Conservation (phyloP, 148 eudicot genomes). For the Fagopyrum homotropicum region DNA sequence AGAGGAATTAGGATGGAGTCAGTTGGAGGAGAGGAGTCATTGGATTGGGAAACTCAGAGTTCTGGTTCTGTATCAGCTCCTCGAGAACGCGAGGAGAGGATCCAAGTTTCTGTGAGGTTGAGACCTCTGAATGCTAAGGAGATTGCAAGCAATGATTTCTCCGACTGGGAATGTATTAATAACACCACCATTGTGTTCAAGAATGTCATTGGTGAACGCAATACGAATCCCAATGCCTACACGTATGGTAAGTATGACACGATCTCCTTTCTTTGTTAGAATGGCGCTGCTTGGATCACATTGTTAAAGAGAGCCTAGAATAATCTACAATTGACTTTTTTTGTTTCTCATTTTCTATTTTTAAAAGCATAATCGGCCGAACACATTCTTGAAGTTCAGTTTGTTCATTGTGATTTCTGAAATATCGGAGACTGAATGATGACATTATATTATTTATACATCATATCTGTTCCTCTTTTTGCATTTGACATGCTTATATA, state of each 20-base stretch:
- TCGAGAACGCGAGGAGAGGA: conserved; percentile 52
- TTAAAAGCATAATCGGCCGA: neutral
- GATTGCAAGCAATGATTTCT: conserved; percentile 42
- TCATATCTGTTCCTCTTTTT: too few relatives aligned
- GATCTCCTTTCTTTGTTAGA: neutral
- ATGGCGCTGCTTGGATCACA: neutral
- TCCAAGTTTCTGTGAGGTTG: conserved; percentile 66
- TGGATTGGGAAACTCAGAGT: conserved; percentile 25
- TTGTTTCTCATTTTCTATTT: too few relatives aligned
- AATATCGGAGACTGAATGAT: too few relatives aligned
- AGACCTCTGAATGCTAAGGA: conserved; percentile 72
- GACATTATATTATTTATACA: too few relatives aligned
- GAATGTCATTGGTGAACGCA: conserved; percentile 44
- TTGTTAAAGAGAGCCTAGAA: neutral
- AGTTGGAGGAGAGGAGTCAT: conserved; percentile 25
- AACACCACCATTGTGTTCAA: conserved; percentile 55
- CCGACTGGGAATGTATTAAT: conserved; percentile 76
- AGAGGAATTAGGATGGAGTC: conserved; percentile 2
- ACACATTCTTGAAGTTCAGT: neutral
- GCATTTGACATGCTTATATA: too few relatives aligned
- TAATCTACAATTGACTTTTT: neutral
- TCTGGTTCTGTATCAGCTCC: neutral
- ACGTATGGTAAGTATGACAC: conserved; percentile 40
- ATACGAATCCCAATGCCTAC: conserved; percentile 51
- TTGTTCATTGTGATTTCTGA: neutral